Percentiles rank a stretch among this genome's conserved stretches.
Evolutionary conservation across 768 basidiomycete species (phyloP).

Genomic region (Stropharia rugosoannulata): DNA sequence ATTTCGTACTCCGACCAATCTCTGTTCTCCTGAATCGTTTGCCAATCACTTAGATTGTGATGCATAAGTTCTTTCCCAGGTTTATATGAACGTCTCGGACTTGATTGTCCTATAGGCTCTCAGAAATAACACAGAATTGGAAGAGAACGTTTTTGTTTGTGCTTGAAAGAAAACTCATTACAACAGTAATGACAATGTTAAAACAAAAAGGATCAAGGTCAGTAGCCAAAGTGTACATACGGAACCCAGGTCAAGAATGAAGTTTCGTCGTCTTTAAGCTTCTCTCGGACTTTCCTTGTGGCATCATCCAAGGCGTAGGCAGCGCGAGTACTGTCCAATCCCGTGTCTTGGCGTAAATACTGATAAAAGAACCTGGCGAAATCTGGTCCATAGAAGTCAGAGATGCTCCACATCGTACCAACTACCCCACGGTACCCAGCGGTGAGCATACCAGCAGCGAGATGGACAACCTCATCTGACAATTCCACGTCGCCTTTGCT

Average conservation of each 20-base stretch:
- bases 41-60: too few species aligned
- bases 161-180: too few species aligned
- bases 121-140: too few species aligned
- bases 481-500: conserved; percentile 23
- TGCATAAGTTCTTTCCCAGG: too few species aligned
- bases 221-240: conserved; percentile 12
- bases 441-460: conserved; percentile 38
- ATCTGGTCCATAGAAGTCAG: conserved; percentile 30
- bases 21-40: too few species aligned
- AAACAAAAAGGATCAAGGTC: background rate
- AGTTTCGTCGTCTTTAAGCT: background rate
- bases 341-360: conserved; percentile 11
- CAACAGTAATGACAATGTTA: too few species aligned
- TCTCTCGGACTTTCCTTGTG: conserved; percentile 14
- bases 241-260: conserved; percentile 12
- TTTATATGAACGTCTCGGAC: too few species aligned
- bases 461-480: conserved; percentile 29
- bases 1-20: too few species aligned
- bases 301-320: conserved; percentile 12
- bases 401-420: conserved; percentile 43
- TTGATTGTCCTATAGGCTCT: too few species aligned
- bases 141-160: too few species aligned
- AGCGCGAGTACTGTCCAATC: conserved; percentile 5
- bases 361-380: conserved; percentile 33
- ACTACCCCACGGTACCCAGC: conserved; percentile 30